Percentiles rank a stretch among this genome's conserved stretches.
Conservation (phyloP, 306 rosid species). For the Boehmeria nivea region DNA sequence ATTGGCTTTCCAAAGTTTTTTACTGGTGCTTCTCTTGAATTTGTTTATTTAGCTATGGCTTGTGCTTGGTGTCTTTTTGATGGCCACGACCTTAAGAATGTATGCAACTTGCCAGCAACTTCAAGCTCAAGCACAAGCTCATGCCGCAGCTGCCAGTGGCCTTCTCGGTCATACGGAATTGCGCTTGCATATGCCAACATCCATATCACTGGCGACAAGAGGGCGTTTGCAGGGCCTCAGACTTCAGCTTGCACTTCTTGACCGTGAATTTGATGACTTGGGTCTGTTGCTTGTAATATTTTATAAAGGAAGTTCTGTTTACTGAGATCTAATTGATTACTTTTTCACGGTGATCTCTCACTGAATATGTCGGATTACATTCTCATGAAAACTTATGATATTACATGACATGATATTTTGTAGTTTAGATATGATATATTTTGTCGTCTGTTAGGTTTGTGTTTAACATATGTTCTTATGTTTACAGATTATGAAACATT, state of each 20-base stretch:
- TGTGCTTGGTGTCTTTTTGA: conserved; percentile 92
- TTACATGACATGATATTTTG: no score
- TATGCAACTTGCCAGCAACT: conserved; percentile 98
- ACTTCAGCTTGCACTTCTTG: conserved; percentile 98
- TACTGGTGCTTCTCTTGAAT: conserved; percentile 1
- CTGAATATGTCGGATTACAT: no score
- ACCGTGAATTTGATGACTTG: conserved; percentile 92
- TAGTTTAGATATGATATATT: not conserved
- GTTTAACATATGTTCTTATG: not conserved
- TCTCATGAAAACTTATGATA: no score
- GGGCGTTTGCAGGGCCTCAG: conserved; percentile 95
- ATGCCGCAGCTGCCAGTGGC: conserved; percentile 80
- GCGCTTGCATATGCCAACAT: conserved; percentile 85
- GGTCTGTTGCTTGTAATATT: conserved; percentile 34
- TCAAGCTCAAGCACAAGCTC: conserved; percentile 96
- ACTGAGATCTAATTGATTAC: not conserved
- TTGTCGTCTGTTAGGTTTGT: not conserved
- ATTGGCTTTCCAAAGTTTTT: not conserved
- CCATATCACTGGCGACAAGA: conserved; percentile 77
- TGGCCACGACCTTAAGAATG: conserved; percentile 96
- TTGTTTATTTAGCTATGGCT: conserved; percentile 68
- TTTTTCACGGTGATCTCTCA: no score
- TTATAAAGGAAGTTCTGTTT: not conserved
- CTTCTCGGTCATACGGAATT: conserved; percentile 86
- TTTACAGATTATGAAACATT: conserved; percentile 74